Evolutionary conservation across 805 yeast genomes (phyloP).

Genomic region (Yarrowia porcina): DNA sequence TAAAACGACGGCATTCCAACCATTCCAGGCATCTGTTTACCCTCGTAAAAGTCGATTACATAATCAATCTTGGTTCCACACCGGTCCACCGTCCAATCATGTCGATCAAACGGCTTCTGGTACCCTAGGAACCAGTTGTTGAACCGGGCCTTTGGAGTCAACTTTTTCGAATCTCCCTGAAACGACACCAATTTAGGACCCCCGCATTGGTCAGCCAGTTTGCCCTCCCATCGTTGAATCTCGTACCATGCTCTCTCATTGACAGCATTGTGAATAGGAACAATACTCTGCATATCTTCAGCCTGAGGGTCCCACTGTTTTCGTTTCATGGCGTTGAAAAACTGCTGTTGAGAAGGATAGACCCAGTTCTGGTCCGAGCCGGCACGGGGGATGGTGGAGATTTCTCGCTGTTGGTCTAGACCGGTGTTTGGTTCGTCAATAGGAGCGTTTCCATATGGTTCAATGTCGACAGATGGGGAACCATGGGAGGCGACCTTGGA

Average conservation of each 20-base stretch:
- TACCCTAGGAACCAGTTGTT: conserved; percentile 58
- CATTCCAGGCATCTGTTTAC: conserved; percentile 47
- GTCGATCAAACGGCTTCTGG: conserved; percentile 88
- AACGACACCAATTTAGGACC: conserved; percentile 82
- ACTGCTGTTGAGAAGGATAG: conserved; percentile 93
- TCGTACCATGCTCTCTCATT: conserved; percentile 91
- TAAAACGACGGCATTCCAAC: conserved; percentile 60
- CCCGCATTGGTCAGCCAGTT: conserved; percentile 51
- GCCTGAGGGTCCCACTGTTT: conserved; percentile 84
- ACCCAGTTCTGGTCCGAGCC: conserved; percentile 72
- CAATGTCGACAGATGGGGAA: not conserved
- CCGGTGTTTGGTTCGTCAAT: conserved; percentile 29
- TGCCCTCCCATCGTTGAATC: conserved; percentile 74
- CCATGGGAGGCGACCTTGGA: conserved; percentile 25
- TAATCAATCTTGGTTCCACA: conserved; percentile 83
- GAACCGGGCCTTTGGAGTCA: conserved; percentile 85
- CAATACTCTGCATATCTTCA: conserved; percentile 81
- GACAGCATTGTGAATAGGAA: conserved; percentile 90
- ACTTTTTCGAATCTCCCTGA: conserved; percentile 79
- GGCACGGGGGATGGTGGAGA: conserved; percentile 81
- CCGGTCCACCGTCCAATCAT: conserved; percentile 86
- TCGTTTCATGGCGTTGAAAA: conserved; percentile 88
- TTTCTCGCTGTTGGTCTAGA: conserved; percentile 70
- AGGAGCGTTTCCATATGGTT: conserved; percentile 2
- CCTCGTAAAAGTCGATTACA: conserved; percentile 86